A percentile compares a stretch with the other conserved stretches of the same genome.
Conservation (phyloP, 78 protist genomes). For the Planoprotostelium fungivorum region DNA sequence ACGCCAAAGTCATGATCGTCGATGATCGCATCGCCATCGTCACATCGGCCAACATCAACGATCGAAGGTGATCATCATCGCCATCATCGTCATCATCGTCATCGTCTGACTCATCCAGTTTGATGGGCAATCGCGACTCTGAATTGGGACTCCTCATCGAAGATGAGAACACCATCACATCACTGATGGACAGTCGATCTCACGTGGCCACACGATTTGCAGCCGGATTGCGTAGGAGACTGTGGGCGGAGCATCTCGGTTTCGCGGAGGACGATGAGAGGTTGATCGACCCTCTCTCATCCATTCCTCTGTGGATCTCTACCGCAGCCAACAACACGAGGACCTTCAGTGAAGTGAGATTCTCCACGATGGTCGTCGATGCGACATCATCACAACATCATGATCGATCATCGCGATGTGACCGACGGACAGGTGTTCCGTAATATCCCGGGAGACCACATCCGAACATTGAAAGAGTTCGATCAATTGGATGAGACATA, state of each 20-base stretch:
- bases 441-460: neutral
- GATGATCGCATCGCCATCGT: conserved; percentile 67
- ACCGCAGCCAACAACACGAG: neutral
- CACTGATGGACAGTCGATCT: neutral
- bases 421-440: neutral
- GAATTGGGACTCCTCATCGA: neutral
- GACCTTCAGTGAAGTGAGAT: neutral
- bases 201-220: neutral
- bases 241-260: neutral
- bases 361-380: too few species aligned
- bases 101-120: neutral
- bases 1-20: conserved; percentile 60
- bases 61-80: conserved; percentile 51
- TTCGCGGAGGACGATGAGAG: neutral
- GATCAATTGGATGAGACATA: neutral
- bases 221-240: neutral
- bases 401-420: too few species aligned
- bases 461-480: neutral
- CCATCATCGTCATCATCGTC: neutral
- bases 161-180: neutral
- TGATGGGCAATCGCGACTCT: neutral
- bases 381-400: too few species aligned
- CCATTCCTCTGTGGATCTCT: neutral
- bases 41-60: conserved; percentile 79
- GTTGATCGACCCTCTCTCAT: neutral